A percentile compares a stretch with the other conserved stretches of the same genome.
phyloP scores from a whole-genome alignment of 495 filamentous ascomycete genomes.

The Evansstolkia leycettana region DNA sequence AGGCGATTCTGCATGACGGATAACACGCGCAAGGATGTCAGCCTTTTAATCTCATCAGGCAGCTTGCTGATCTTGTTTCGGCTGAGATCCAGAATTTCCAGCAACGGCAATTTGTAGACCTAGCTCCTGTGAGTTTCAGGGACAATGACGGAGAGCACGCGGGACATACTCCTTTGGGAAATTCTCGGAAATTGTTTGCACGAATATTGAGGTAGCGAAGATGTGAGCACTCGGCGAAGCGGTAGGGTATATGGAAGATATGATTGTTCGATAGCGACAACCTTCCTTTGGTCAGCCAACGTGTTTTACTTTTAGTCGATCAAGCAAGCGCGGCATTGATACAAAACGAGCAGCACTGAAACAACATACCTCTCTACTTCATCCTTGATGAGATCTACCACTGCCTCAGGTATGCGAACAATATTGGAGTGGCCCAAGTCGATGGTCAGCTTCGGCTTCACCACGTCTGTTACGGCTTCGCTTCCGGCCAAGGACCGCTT shows the following conservation, averaged over 20 bases:
- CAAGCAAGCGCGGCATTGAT: too few species aligned
- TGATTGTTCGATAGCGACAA: constrained; percentile 85
- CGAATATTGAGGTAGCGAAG: constrained; percentile 93
- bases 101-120: constrained; percentile 70
- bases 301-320: too few species aligned
- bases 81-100: constrained; percentile 88
- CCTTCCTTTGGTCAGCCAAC: constrained; percentile 30
- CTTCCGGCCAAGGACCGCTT: constrained; percentile 56
- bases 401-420: constrained; percentile 67
- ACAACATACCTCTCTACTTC: constrained; percentile 72
- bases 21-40: constrained; percentile 65
- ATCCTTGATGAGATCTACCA: constrained; percentile 85
- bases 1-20: constrained; percentile 78
- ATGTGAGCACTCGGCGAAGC: constrained; percentile 75
- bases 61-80: constrained; percentile 68
- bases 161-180: constrained; percentile 64
- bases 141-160: too few species aligned
- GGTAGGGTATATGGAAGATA: constrained; percentile 60
- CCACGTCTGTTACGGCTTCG: constrained; percentile 52
- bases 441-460: constrained; percentile 73
- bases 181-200: constrained; percentile 75
- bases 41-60: constrained; percentile 64
- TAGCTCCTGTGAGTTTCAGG: constrained; percentile 14
- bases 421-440: constrained; percentile 80
- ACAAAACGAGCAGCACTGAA: background rate